A percentile compares a stretch with the other conserved stretches of the same genome.
phyloP scores from a whole-genome alignment of 176 grass and related monocot genomes.

The Aegilops longissima region DNA sequence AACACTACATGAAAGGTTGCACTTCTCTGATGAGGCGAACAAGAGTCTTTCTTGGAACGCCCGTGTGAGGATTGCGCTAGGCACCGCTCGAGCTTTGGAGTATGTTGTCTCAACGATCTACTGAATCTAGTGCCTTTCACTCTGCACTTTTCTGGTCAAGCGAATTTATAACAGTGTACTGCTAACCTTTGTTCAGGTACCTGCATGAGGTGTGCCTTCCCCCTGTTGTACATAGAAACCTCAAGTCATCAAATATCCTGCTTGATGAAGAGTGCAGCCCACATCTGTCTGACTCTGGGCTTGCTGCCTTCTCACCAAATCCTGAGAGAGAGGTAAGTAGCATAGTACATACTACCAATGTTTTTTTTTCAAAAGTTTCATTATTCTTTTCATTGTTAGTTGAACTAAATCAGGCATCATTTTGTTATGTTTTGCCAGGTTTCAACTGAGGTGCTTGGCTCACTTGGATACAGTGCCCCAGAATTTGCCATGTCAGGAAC shows the following conservation, averaged over 20 bases:
- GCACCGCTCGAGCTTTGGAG: slow-evolving; percentile 86
- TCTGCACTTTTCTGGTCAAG: background rate
- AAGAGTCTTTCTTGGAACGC: slow-evolving; percentile 78
- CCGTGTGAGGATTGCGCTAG: slow-evolving; percentile 69
- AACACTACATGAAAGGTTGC: slow-evolving; percentile 74
- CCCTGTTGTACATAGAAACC: slow-evolving; percentile 71
- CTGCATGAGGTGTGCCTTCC: slow-evolving; percentile 96
- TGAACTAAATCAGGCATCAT: background rate
- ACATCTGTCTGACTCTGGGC: slow-evolving; percentile 85
- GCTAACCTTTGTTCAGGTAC: slow-evolving; percentile 55
- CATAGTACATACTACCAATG: background rate
- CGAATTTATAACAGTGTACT: background rate
- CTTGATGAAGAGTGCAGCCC: slow-evolving; percentile 83
- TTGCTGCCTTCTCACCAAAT: slow-evolving; percentile 88
- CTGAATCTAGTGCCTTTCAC: background rate
- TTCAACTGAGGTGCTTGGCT: slow-evolving; percentile 68
- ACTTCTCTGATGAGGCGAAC: slow-evolving; percentile 64
- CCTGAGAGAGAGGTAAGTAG: slow-evolving; percentile 82
- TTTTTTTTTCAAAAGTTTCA: background rate
- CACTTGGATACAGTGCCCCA: slow-evolving; percentile 92
- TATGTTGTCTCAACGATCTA: slow-evolving; percentile 38
- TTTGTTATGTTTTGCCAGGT: slow-evolving; percentile 45
- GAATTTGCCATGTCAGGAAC: slow-evolving; percentile 92
- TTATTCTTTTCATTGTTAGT: background rate
- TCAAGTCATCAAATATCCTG: slow-evolving; percentile 92